Evolutionary conservation across 2,329 filamentous ascomycete genomes (phyloP), one percentile per base, ranked within the genome.

Genomic region (Alternaria arborescens): DNA sequence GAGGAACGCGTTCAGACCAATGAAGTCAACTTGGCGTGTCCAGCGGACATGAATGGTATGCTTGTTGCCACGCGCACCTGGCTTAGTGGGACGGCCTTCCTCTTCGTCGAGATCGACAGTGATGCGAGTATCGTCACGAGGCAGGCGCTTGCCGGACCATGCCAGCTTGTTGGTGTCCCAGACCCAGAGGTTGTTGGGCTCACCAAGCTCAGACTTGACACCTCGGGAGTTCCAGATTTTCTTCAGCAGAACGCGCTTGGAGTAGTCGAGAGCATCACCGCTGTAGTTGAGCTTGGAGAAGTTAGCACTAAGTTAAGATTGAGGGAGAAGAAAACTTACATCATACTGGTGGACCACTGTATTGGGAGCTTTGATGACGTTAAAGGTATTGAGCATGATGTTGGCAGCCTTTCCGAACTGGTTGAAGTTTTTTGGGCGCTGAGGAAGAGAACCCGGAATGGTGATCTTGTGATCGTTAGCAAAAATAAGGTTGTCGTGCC

Each of bases 101-200:
- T 91, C 91, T 1, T 80, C 82, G 69, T 97, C 92, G 1, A 97
- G 84, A 67, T 97, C 88, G 42, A 98, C 85, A 0, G 74, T 77
- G 50, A 92, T 70, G 26, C 73, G 75, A 1, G 75, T 57, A 54
- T 81, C 72, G 8, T 73, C 62, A 28, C 71, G 67, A 16, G 65
- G 55, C 30, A 79, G 59, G 11, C 66, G 53, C 56, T 67, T 71
- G 47, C 65, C 61, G 46, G 69, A 75, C 94, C 95, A 99, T 16
- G 93, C 94, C 47, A 99, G 84, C 77, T 90, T 92, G 71, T 90
- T 89, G 28, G 92, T 92, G 80, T 98, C 93, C 70, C 88, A 93
- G 57, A 97, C 86, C 86, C 90, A 93, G 42, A 82, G 82, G 3
- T 81, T 78, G 2, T 57, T 26, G 2, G 70, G 66, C 48, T 76